These are phyloP conservation scores for Exophiala sp. DNA, from an alignment of 2,329 filamentous ascomycete species.

Conservation along the genomic window DNA sequence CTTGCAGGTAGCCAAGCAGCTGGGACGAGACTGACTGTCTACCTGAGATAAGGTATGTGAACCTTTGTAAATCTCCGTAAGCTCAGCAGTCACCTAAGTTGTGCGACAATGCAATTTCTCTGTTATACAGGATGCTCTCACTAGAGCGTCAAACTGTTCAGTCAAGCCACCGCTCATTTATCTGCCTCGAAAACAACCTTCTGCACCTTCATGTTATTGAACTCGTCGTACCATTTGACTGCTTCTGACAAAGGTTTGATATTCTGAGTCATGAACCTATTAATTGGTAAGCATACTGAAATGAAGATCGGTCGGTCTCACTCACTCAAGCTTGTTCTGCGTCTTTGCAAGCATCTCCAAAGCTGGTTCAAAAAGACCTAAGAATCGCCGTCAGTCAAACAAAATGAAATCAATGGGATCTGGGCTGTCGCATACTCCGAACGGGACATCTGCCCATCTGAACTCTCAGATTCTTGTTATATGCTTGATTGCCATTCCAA, in stretches of 20 bases:
- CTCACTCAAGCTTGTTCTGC: conserved; percentile 61
- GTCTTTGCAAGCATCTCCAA: conserved; percentile 60
- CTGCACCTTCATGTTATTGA: conserved; percentile 66
- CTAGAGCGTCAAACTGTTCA: no score
- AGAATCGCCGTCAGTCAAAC: background rate
- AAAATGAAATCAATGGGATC: background rate
- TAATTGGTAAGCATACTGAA: background rate
- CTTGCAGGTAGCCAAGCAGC: no score
- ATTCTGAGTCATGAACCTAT: conserved; percentile 71
- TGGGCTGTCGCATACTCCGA: conserved; percentile 37
- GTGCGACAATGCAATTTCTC: no score
- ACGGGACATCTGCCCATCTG: conserved; percentile 76
- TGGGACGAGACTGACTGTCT: no score
- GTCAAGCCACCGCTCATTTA: conserved; percentile 29
- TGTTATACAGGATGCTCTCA: no score
- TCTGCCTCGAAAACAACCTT: conserved; percentile 62
- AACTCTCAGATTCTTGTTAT: conserved; percentile 63
- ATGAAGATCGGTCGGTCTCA: conserved; percentile 8
- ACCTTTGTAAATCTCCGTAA: no score
- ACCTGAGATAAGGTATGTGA: no score
- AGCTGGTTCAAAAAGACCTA: conserved; percentile 58
- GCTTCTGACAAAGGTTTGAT: conserved; percentile 65
- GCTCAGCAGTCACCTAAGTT: no score
- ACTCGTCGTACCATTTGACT: conserved; percentile 63
- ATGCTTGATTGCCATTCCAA: conserved; percentile 59